Conservation (phyloP, 441 rosid genomes). For the Erysimum cheiri region DNA sequence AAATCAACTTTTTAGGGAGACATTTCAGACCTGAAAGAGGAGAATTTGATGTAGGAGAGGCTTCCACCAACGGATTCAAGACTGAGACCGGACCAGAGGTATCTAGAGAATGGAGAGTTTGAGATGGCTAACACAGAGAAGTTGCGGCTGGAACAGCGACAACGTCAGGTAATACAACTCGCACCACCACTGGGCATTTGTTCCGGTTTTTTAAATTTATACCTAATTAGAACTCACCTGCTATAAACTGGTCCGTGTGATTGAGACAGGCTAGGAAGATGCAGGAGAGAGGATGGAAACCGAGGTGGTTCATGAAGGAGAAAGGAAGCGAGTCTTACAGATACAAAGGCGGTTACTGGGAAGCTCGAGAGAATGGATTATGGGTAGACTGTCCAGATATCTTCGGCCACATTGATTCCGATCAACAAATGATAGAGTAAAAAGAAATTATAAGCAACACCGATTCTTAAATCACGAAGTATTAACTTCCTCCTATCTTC, state of each 20-base stretch:
- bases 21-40: no score
- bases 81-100: constrained; percentile 66
- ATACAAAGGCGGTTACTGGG: constrained; percentile 71
- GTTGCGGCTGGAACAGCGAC: constrained; percentile 65
- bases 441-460: neutral
- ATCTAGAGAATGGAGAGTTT: constrained; percentile 60
- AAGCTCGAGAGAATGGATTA: constrained; percentile 50
- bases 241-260: neutral
- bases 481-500: neutral
- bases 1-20: neutral
- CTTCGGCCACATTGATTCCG: constrained; percentile 56
- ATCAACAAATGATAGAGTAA: constrained; percentile 38
- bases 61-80: constrained; percentile 74
- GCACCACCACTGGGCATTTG: neutral
- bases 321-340: constrained; percentile 49
- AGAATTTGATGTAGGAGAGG: constrained; percentile 48
- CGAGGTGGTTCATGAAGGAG: constrained; percentile 62
- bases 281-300: constrained; percentile 75
- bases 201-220: neutral
- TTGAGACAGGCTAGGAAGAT: constrained; percentile 58
- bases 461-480: constrained; percentile 24
- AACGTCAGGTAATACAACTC: constrained; percentile 52
- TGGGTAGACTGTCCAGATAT: constrained; percentile 69
- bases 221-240: neutral
- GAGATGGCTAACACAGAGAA: constrained; percentile 70